Percentiles rank a stretch among this genome's conserved stretches.
Conservation (phyloP, 768 basidiomycete species). For the Trichaptum fuscoviolaceum region DNA sequence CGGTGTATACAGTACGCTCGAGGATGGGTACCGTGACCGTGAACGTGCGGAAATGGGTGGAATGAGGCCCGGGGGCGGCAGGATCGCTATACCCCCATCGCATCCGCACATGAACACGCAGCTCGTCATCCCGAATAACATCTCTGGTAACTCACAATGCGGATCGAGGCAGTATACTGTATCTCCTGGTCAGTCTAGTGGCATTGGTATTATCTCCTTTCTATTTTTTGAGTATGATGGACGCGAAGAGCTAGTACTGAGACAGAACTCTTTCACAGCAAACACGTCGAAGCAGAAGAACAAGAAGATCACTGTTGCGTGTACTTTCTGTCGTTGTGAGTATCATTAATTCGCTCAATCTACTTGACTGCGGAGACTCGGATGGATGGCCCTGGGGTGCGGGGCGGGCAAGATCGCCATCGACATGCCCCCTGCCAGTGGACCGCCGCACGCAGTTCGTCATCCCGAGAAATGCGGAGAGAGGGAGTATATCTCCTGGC, state of each 20-base stretch:
- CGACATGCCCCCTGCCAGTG: too few relatives aligned
- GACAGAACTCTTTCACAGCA: conserved; percentile 16
- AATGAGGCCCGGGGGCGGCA: background rate
- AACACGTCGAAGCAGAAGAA: conserved; percentile 62
- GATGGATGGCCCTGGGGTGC: too few relatives aligned
- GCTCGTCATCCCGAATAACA: background rate
- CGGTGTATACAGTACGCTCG: background rate
- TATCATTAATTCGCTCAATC: conserved; percentile 12
- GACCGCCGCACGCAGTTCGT: too few relatives aligned
- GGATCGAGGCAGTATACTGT: background rate
- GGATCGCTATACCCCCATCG: background rate
- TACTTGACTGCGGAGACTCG: too few relatives aligned
- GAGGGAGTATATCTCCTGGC: too few relatives aligned
- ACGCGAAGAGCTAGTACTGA: background rate
- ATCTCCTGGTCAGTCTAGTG: background rate
- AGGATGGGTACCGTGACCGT: background rate
- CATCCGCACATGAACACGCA: background rate
- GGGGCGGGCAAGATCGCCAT: too few relatives aligned
- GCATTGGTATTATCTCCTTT: too few relatives aligned
- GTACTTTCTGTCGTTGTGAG: conserved; percentile 89
- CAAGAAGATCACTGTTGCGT: conserved; percentile 86
- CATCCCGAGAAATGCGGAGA: too few relatives aligned
- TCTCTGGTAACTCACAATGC: background rate
- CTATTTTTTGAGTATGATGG: too few relatives aligned
- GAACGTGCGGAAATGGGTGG: background rate